A percentile compares a stretch with the other conserved stretches of the same genome.
Evolutionary conservation across 2,329 filamentous ascomycete species (phyloP).

Genomic region (Colletotrichum sp.): DNA sequence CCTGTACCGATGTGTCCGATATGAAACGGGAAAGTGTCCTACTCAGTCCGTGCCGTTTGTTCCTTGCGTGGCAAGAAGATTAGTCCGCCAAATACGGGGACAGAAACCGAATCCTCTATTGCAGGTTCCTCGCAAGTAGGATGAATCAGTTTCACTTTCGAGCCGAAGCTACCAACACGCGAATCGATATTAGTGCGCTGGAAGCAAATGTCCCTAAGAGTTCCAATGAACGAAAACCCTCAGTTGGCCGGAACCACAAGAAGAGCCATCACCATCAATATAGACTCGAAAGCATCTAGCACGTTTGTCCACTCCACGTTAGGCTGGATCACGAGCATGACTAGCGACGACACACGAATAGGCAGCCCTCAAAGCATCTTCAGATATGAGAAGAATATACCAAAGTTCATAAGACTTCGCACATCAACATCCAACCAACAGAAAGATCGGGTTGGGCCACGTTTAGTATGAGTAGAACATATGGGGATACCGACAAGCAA

Average conservation of each 20-base stretch:
- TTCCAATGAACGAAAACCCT: neutral
- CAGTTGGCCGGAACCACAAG: neutral
- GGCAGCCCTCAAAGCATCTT: neutral
- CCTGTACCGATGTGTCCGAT: neutral
- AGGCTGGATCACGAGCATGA: neutral
- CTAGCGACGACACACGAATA: neutral
- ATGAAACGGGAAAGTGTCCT: neutral
- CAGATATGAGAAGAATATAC: neutral
- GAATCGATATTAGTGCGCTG: neutral
- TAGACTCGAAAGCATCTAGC: neutral
- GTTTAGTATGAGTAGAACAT: neutral
- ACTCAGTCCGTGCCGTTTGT: neutral
- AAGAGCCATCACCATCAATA: neutral
- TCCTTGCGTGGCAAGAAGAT: neutral
- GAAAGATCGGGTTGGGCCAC: neutral
- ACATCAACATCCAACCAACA: neutral
- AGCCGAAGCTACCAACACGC: neutral
- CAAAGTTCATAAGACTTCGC: neutral
- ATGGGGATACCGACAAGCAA: no score
- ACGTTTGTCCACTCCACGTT: fast-evolving
- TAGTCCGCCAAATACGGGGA: neutral
- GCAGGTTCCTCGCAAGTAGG: neutral
- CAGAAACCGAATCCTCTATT: neutral
- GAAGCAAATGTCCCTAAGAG: neutral
- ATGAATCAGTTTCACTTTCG: neutral